Percentiles rank a stretch among this genome's conserved stretches.
phyloP scores from a whole-genome alignment of 768 basidiomycete genomes.

The Suillus tomentosus region DNA sequence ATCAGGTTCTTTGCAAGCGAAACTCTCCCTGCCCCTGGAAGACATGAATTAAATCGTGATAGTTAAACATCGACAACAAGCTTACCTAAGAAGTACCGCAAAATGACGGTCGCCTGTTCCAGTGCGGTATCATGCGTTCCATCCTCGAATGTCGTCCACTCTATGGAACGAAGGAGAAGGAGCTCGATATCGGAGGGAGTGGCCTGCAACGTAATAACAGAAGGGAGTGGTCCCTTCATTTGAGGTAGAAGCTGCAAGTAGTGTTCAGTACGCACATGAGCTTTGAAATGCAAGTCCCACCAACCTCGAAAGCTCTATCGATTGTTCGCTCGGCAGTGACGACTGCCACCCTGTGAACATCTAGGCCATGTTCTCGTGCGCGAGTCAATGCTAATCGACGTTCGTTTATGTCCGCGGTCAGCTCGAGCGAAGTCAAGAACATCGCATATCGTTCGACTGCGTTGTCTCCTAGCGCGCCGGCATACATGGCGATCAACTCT shows the following conservation, averaged over 20 bases:
- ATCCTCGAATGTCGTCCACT: constrained; percentile 86
- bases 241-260: constrained; percentile 31
- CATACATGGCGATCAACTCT: constrained; percentile 91
- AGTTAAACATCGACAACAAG: constrained; percentile 6
- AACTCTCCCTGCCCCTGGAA: constrained; percentile 70
- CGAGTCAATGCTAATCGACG: constrained; percentile 70
- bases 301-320: constrained; percentile 66
- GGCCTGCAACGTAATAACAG: constrained; percentile 56
- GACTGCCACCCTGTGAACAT: constrained; percentile 77
- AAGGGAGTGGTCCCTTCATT: constrained; percentile 59
- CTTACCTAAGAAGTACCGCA: constrained; percentile 89
- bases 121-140: constrained; percentile 78
- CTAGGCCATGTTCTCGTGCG: constrained; percentile 83
- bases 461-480: constrained; percentile 85
- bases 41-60: background rate
- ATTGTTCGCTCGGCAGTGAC: constrained; percentile 80
- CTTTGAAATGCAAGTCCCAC: constrained; percentile 18
- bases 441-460: constrained; percentile 90
- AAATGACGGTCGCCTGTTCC: constrained; percentile 83
- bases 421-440: constrained; percentile 80
- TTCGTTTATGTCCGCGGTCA: constrained; percentile 62
- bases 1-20: constrained; percentile 64
- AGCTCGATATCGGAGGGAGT: constrained; percentile 59
- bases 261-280: background rate
- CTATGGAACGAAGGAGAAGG: constrained; percentile 81